Percentiles rank a stretch among this genome's conserved stretches.
These are phyloP conservation scores for Ajuga reptans DNA, from an alignment of 305 asterid species.

Conservation along the genomic window DNA sequence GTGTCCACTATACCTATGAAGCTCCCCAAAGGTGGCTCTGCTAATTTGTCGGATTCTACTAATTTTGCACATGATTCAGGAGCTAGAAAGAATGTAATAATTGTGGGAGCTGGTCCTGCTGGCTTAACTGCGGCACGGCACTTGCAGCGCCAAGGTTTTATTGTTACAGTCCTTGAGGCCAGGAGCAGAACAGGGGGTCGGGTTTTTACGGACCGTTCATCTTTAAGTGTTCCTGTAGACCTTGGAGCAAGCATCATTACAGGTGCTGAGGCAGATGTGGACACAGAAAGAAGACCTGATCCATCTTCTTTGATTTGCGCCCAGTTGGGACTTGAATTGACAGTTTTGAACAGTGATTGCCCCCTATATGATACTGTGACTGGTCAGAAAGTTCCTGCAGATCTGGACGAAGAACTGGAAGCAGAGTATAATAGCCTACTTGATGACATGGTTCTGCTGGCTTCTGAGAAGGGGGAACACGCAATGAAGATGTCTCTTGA, in stretches of 20 bases:
- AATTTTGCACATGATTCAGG: conserved; percentile 34
- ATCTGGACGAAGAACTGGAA: conserved; percentile 82
- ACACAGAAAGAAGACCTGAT: conserved; percentile 93
- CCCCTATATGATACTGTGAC: conserved; percentile 86
- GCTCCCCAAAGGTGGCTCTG: conserved; percentile 28
- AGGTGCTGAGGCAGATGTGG: conserved; percentile 97
- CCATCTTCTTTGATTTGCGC: conserved; percentile 94
- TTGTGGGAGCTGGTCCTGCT: conserved; percentile 99
- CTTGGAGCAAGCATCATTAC: conserved; percentile 99
- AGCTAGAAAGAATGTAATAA: conserved; percentile 48
- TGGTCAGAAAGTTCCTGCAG: conserved; percentile 79
- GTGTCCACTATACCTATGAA: conserved; percentile 27
- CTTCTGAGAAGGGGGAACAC: conserved; percentile 77
- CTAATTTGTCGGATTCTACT: conserved; percentile 23
- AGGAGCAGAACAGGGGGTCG: conserved; percentile 97
- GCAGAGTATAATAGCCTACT: conserved; percentile 87
- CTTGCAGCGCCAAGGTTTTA: conserved; percentile 92
- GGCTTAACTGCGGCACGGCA: conserved; percentile 98
- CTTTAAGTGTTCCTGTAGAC: conserved; percentile 96
- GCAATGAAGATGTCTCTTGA: conserved; percentile 90
- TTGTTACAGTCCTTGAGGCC: conserved; percentile 83
- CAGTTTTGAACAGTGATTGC: conserved; percentile 90
- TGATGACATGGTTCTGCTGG: conserved; percentile 85
- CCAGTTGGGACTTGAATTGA: conserved; percentile 93
- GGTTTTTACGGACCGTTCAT: conserved; percentile 77